A percentile compares a stretch with the other conserved stretches of the same genome.
phyloP scores from a whole-genome alignment of 352 stramenopile genomes.

The Phytopythium helicoides region DNA sequence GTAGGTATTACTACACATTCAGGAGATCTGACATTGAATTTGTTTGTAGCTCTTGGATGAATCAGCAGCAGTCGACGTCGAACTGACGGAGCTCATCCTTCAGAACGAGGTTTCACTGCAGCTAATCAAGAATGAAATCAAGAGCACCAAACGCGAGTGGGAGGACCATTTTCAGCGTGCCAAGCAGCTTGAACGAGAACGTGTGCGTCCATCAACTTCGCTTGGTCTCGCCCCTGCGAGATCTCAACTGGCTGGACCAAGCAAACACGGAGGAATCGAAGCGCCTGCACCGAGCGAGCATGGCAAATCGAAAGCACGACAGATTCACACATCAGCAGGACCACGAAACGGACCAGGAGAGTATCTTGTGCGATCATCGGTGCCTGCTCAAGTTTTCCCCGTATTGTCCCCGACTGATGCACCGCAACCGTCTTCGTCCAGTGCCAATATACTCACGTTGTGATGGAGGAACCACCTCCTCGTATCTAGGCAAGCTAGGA shows the following conservation, averaged over 20 bases:
- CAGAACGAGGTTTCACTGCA: slow-evolving; percentile 85
- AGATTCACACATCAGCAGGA: slow-evolving; percentile 57
- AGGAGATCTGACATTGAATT: not conserved
- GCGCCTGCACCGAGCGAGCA: not conserved
- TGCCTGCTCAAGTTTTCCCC: slow-evolving; percentile 22
- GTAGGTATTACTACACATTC: not conserved
- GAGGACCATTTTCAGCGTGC: slow-evolving; percentile 54
- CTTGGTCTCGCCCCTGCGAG: slow-evolving; percentile 15
- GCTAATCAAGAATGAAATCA: slow-evolving; percentile 82
- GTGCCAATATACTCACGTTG: slow-evolving; percentile 65
- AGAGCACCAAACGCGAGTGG: slow-evolving; percentile 79
- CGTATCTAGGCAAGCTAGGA: not conserved
- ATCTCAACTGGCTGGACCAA: not conserved
- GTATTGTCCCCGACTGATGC: slow-evolving; percentile 5
- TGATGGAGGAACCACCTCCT: slow-evolving; percentile 16
- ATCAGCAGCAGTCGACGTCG: slow-evolving; percentile 65
- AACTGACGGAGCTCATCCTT: slow-evolving; percentile 81
- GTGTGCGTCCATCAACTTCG: slow-evolving; percentile 50
- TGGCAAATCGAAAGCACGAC: slow-evolving; percentile 10
- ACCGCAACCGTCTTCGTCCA: not conserved
- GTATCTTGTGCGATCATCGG: slow-evolving; percentile 30
- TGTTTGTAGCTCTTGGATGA: slow-evolving; percentile 64
- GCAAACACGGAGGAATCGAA: not conserved
- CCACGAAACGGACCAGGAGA: slow-evolving; percentile 43
- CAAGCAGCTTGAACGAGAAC: slow-evolving; percentile 36